phyloP scores from a whole-genome alignment of 345 rosid genomes.

The Salix viminalis region DNA sequence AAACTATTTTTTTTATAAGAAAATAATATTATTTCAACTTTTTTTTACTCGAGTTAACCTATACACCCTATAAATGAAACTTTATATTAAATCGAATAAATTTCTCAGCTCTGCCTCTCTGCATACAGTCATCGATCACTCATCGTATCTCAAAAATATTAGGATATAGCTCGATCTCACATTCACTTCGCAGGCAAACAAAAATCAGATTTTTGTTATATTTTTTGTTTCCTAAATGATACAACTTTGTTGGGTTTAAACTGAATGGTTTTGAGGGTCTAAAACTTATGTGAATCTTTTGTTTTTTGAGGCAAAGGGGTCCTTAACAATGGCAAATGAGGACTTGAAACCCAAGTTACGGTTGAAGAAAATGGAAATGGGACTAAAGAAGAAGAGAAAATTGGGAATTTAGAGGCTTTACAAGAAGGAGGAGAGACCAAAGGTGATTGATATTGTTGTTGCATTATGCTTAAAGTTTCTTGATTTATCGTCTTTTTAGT shows the following conservation, averaged over 20 bases:
- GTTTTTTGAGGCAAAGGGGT: slow-evolving; percentile 13
- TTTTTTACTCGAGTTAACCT: too few species aligned
- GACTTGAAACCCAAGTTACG: slow-evolving; percentile 27
- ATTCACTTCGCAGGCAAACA: background rate
- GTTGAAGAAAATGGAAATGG: slow-evolving; percentile 26
- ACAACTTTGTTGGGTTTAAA: background rate
- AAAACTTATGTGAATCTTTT: background rate
- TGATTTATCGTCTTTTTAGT: background rate
- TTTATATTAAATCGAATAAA: too few species aligned
- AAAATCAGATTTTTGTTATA: background rate
- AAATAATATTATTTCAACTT: too few species aligned
- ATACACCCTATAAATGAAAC: too few species aligned
- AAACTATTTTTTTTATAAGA: too few species aligned
- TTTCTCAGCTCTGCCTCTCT: background rate
- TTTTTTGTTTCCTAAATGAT: background rate
- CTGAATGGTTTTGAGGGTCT: background rate
- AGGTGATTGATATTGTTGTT: background rate
- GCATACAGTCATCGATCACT: background rate
- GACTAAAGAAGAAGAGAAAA: slow-evolving; percentile 7
- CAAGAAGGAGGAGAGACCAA: too few species aligned
- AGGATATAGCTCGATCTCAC: background rate
- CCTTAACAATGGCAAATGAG: slow-evolving; percentile 38
- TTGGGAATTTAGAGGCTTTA: too few species aligned
- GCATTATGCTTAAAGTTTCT: background rate
- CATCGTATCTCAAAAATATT: background rate